Evolutionary conservation across 345 rosid genomes (phyloP).

Genomic region (Moricandia arvensis): DNA sequence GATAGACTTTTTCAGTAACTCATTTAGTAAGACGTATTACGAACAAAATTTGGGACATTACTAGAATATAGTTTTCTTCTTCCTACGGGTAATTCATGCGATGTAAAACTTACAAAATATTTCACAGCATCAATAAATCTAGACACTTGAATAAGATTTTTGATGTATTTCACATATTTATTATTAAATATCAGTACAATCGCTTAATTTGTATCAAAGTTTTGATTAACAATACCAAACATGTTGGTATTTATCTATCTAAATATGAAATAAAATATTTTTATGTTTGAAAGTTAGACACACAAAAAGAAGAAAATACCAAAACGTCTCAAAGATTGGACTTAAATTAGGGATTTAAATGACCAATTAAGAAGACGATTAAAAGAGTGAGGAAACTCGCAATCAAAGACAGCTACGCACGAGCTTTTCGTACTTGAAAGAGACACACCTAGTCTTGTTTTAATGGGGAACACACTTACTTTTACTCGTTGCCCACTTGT

Average conservation of each 20-base stretch:
- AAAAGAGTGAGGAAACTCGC: constrained; percentile 10
- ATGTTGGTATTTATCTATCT: constrained; percentile 9
- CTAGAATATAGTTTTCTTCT: neutral
- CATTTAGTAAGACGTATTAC: neutral
- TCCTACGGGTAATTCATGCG: neutral
- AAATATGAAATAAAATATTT: too few species aligned
- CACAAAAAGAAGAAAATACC: neutral
- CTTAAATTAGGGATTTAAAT: constrained; percentile 2
- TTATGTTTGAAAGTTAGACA: neutral
- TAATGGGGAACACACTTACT: constrained; percentile 19
- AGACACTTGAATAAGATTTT: neutral
- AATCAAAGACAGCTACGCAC: constrained; percentile 33
- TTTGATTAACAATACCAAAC: constrained; percentile 7
- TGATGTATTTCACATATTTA: neutral
- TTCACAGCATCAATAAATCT: neutral
- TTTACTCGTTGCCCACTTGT: constrained; percentile 2
- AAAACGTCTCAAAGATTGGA: constrained; percentile 4
- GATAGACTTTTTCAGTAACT: too few species aligned
- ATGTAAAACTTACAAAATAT: neutral
- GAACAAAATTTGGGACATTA: neutral
- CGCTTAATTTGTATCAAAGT: neutral
- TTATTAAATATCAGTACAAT: neutral
- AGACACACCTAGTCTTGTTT: constrained; percentile 27
- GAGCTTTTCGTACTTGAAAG: constrained; percentile 33
- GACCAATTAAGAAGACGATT: neutral